These are phyloP conservation scores for Clonostachys rhizophaga DNA, from an alignment of 2,329 filamentous ascomycete genomes.

Conservation along the genomic window DNA sequence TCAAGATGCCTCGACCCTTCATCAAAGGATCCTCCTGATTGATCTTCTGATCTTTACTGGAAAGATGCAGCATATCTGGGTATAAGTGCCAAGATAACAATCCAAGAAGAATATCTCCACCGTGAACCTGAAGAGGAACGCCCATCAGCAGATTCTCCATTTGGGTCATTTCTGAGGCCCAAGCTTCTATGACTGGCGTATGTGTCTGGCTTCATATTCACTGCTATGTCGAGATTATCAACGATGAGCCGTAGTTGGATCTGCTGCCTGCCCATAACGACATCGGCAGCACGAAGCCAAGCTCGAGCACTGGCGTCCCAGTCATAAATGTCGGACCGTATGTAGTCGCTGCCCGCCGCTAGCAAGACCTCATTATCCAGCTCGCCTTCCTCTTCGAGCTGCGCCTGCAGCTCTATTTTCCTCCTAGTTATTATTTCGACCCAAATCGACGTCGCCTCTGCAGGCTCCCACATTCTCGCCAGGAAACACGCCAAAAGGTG, in stretches of 20 bases:
- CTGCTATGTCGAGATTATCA: not conserved
- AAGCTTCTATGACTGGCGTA: not conserved
- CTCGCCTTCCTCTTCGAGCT: not conserved
- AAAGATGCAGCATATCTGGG: conserved; percentile 1
- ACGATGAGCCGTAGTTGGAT: not conserved
- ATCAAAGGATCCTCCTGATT: not conserved
- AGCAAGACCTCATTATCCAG: not conserved
- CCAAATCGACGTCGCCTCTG: conserved; percentile 19
- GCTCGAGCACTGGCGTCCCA: conserved; percentile 31
- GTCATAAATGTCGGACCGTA: conserved; percentile 15
- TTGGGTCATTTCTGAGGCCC: not conserved
- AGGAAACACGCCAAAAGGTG: conserved; percentile 24
- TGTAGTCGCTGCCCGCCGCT: conserved; percentile 9
- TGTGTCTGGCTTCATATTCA: not conserved
- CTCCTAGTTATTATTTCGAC: conserved; percentile 13
- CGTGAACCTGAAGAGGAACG: not conserved
- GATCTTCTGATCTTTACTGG: not conserved
- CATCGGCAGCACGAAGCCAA: conserved; percentile 29
- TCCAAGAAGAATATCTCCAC: not conserved
- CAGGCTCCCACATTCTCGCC: conserved; percentile 12
- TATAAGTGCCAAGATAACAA: conserved; percentile 2
- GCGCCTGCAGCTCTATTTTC: conserved; percentile 4
- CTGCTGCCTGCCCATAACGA: conserved; percentile 5
- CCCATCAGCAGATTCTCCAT: conserved; percentile 1
- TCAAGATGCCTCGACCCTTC: not conserved